Evolutionary conservation across 805 yeast genomes (phyloP), one percentile per base, ranked within the genome.

Genomic region (Candida palmyrensis): DNA sequence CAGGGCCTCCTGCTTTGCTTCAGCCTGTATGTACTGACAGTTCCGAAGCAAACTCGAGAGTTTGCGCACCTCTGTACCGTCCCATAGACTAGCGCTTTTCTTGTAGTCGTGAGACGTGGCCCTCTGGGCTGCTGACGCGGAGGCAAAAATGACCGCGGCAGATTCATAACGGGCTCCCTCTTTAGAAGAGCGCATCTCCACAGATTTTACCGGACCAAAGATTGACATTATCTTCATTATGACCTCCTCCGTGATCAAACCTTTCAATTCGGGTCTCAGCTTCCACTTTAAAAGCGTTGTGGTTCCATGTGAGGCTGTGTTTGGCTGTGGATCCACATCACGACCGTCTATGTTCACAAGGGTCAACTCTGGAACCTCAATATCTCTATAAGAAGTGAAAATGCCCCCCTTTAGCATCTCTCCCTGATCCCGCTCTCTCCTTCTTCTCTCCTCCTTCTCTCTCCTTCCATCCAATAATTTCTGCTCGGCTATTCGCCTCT

Each of bases 31-130:
- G 11, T 21, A 21, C 11, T 21, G 23, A 34, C 68, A 62, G 10
- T 44, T 56, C 38, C 78, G 47, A 20, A 74, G 42, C 30, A 74
- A 53, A 36, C 75, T 70, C 6, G 77, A 72, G 25, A 69, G 40
- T 43, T 62, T 68, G 16, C 75, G 40, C 12, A 70, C 62, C 1
- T 57, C 59, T 1, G 65, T 48, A 1, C 59, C 58, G 44, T 72
- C 73, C 79, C 79, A 73, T 23, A 67, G 42, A 11, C 51, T 47
- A 7, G 65, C 69, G 12, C 70, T 57, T 19, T 44, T 44, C 2
- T 54, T 50, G 45, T 63, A 75, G 42, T 73, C 66, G 42, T 73
- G 70, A 3, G 40, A 33, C 7, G 55, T 35, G 3, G 78, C 77
- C 18, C 44, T 37, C 1, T 46, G 45, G 3, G 68, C 59, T 26